Evolutionary conservation across 1,284 basidiomycete genomes (phyloP), one percentile per base, ranked within the genome.

Genomic region (Melampsora americana): DNA sequence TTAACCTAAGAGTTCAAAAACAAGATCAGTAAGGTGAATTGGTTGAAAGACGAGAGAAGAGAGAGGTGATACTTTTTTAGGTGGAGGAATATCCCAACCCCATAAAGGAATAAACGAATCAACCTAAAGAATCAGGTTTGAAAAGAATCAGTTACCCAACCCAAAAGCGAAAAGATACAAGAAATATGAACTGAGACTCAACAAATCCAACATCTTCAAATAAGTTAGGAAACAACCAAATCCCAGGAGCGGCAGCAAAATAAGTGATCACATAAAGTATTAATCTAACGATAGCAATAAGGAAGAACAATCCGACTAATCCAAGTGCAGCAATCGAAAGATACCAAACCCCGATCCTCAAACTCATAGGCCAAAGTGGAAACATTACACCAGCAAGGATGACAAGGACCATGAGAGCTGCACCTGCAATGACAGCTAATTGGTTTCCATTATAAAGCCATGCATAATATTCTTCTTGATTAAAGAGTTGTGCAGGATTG

Each of bases 131-230:
- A 53, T n/a, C 23, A 23, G 50, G 73, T 61, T 26, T 50, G 2
- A 28, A 46, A 35, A 35, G 35, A 35, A 35, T 35, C 35, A 35
- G 35, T 35, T 9, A 35, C 35, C 9, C n/a, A n/a, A n/a, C n/a
- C n/a, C 3, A 35, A 4, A 35, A 35, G 9, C 39, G 44, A 28
- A 48, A 39, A 12, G 11, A 30, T n/a, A 20, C 5, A 1, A 14
- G 14, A 65, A 23, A n/a, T n/a, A 20, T 50, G 18, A 67, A 53
- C 26, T 12, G 32, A 9, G 66, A 32, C 12, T 89, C 94, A 82
- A 98, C 95, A 83, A 99, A 96, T 83, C 96, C 95, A 76, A 99
- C 96, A 82, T 99, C 95, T 44, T 95, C 95, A 81, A 99, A 99
- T 64, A 99, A 85, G 82, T 97, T 92, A 0, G 96, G 95, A 87